Evolutionary conservation across 106 monocot genomes (phyloP).

Genomic region (Dioscorea alata): DNA sequence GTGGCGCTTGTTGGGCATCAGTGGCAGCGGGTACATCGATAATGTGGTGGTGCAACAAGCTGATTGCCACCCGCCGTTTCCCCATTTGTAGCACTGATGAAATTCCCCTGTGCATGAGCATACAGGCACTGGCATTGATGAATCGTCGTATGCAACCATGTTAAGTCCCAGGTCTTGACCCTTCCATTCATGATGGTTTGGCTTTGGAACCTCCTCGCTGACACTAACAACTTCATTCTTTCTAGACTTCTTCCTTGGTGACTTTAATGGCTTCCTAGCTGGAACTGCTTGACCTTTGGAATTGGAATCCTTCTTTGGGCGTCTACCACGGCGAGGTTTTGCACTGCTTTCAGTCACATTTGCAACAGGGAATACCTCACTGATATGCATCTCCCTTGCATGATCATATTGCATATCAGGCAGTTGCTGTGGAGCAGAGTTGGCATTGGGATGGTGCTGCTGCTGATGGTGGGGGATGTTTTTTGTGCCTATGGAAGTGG

Average conservation of each 20-base stretch:
- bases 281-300: slow-evolving; percentile 13
- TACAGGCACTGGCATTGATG: slow-evolving; percentile 47
- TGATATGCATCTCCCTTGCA: slow-evolving; percentile 26
- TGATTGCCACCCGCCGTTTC: slow-evolving; percentile 69
- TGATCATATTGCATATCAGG: slow-evolving; percentile 25
- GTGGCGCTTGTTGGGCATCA: slow-evolving; percentile 59
- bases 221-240: not conserved
- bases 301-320: slow-evolving; percentile 27
- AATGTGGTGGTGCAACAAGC: slow-evolving; percentile 54
- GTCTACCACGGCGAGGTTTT: slow-evolving; percentile 21
- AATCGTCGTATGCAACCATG: slow-evolving; percentile 49
- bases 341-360: slow-evolving; percentile 9
- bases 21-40: slow-evolving; percentile 59
- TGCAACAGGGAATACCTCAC: slow-evolving; percentile 25
- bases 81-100: slow-evolving; percentile 70
- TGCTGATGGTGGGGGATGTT: slow-evolving; percentile 20
- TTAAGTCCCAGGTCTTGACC: slow-evolving; percentile 47
- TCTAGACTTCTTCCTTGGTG: slow-evolving; percentile 22
- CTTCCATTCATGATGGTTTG: slow-evolving; percentile 37
- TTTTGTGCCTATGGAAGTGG: slow-evolving; percentile 14
- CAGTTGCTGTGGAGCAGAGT: slow-evolving; percentile 1
- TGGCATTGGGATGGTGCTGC: slow-evolving; percentile 15
- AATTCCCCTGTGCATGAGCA: slow-evolving; percentile 60
- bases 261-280: slow-evolving; percentile 19
- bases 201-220: slow-evolving; percentile 12